Evolutionary conservation across 1,284 basidiomycete species (phyloP).

Genomic region (Afroboletus lepidellus): DNA sequence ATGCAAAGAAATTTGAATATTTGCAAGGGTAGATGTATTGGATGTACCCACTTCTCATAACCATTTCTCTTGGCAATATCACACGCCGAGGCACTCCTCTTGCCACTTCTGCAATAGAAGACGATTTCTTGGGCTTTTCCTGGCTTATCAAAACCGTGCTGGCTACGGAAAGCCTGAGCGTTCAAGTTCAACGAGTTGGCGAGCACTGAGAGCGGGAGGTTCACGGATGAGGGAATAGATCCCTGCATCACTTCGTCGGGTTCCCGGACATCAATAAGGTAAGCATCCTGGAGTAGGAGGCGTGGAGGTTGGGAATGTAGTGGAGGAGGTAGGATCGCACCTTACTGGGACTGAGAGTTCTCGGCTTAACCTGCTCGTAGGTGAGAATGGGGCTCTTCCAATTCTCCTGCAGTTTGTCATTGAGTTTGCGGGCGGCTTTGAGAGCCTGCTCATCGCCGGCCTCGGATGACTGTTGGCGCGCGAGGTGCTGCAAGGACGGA

Average conservation of each 20-base stretch:
- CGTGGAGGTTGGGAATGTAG: background rate
- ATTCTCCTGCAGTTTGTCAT: constrained; percentile 56
- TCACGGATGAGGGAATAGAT: constrained; percentile 93
- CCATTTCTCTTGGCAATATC: constrained; percentile 86
- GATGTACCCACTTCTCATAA: constrained; percentile 68
- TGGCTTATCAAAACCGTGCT: constrained; percentile 88
- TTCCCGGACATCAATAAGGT: constrained; percentile 91
- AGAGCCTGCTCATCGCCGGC: constrained; percentile 28
- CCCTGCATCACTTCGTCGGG: constrained; percentile 92
- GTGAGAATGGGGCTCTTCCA: constrained; percentile 71
- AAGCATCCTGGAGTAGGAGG: constrained; percentile 58
- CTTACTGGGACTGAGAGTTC: constrained; percentile 75
- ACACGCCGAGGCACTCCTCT: constrained; percentile 78
- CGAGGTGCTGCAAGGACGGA: constrained; percentile 12
- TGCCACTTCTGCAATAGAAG: constrained; percentile 94
- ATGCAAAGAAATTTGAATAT: background rate
- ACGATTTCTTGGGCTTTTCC: constrained; percentile 73
- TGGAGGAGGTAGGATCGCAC: constrained; percentile 46
- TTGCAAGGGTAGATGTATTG: background rate
- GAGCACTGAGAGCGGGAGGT: constrained; percentile 85
- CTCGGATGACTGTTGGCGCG: constrained; percentile 29
- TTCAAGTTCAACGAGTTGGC: constrained; percentile 66
- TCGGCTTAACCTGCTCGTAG: constrained; percentile 85
- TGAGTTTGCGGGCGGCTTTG: constrained; percentile 42
- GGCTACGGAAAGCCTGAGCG: constrained; percentile 59